phyloP scores from a whole-genome alignment of 805 yeast genomes.

The Kuraishia capsulata region DNA sequence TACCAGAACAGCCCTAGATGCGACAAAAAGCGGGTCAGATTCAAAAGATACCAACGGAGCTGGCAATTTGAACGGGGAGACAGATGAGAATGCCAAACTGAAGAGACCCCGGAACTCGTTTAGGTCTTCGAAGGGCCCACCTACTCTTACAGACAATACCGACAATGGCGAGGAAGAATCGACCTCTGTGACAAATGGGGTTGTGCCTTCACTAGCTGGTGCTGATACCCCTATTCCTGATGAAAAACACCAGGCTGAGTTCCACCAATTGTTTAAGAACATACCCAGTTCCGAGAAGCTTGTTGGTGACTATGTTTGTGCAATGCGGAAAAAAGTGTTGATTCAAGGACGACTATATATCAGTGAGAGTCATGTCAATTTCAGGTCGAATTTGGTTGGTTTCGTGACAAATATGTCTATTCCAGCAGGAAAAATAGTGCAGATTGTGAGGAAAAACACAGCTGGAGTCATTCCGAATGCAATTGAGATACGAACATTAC shows the following conservation, averaged over 20 bases:
- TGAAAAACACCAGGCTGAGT: conserved; percentile 47
- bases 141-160: background rate
- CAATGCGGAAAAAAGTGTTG: conserved; percentile 54
- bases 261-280: conserved; percentile 49
- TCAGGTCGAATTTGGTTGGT: conserved; percentile 61
- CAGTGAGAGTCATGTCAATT: conserved; percentile 45
- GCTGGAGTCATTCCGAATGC: conserved; percentile 67
- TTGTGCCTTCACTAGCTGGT: background rate
- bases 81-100: background rate
- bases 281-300: conserved; percentile 41
- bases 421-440: conserved; percentile 52
- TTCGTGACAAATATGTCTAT: conserved; percentile 52
- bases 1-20: background rate
- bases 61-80: background rate
- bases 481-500: conserved; percentile 51
- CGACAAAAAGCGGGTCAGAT: background rate
- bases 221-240: conserved; percentile 19
- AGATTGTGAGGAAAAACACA: conserved; percentile 55
- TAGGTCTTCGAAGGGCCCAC: background rate
- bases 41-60: background rate
- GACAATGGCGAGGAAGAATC: conserved; percentile 6
- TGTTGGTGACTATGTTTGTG: conserved; percentile 59
- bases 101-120: background rate
- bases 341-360: conserved; percentile 60
- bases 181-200: conserved; percentile 4